phyloP scores from a whole-genome alignment of 2,329 filamentous ascomycete species.

The Colletotrichum sp. region DNA sequence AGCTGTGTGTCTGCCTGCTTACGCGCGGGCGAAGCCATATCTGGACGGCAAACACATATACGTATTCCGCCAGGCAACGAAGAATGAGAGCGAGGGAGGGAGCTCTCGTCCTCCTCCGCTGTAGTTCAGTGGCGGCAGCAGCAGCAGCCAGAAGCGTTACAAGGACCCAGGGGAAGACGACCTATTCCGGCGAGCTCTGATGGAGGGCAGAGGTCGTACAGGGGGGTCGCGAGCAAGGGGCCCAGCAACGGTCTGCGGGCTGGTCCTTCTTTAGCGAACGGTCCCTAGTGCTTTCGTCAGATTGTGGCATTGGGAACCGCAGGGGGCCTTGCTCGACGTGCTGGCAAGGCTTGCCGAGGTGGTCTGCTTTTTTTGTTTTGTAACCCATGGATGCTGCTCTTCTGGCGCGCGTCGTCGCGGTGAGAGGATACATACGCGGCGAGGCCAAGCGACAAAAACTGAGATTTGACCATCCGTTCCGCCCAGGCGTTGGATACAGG shows the following conservation, averaged over 20 bases:
- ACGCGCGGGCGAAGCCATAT: background rate
- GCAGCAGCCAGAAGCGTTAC: background rate
- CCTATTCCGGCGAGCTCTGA: background rate
- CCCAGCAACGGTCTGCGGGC: background rate
- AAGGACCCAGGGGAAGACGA: background rate
- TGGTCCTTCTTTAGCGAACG: constrained; percentile 14
- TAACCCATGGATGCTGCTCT: background rate
- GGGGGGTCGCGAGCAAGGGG: constrained; percentile 14
- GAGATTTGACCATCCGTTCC: background rate
- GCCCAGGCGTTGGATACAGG: background rate
- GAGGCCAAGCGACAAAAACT: background rate
- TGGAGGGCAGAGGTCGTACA: constrained; percentile 19
- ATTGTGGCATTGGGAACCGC: background rate
- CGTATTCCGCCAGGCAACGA: background rate
- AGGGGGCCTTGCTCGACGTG: background rate
- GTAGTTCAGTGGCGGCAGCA: background rate
- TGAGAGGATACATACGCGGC: background rate
- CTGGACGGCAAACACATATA: background rate
- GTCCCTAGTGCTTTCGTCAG: constrained; percentile 16
- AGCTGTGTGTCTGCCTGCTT: background rate
- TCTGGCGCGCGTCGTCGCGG: background rate
- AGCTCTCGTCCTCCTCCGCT: background rate
- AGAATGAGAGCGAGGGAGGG: background rate
- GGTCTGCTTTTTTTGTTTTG: background rate
- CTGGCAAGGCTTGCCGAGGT: background rate